Evolutionary conservation across 306 rosid genomes (phyloP).

Genomic region (Lathyrus aphaca): DNA sequence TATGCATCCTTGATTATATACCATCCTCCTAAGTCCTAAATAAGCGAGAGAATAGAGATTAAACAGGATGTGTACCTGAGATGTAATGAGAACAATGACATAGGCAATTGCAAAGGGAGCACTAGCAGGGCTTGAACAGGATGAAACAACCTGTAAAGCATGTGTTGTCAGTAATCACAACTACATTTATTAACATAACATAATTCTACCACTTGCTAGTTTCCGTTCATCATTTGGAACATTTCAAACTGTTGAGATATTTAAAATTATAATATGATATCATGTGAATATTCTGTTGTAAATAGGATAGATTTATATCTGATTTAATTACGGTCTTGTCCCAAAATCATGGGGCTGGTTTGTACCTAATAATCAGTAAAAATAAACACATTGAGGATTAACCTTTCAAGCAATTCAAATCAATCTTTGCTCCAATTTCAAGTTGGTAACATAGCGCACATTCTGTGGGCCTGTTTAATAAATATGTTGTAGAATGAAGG

Average conservation of each 20-base stretch:
- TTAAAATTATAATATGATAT: background rate
- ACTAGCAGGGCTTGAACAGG: constrained; percentile 52
- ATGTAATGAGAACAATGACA: constrained; percentile 78
- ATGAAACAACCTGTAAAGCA: constrained; percentile 63
- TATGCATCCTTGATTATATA: constrained; percentile 24
- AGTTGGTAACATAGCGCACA: background rate
- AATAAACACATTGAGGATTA: background rate
- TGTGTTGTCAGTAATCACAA: constrained; percentile 33
- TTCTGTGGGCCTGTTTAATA: background rate
- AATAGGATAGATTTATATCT: background rate
- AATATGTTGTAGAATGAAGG: constrained; percentile 15
- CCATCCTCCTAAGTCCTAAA: constrained; percentile 10
- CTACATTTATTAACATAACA: constrained; percentile 22
- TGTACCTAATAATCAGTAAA: background rate
- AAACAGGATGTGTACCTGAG: constrained; percentile 64
- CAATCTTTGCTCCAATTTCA: background rate
- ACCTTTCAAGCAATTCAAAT: background rate
- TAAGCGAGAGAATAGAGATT: constrained; percentile 17
- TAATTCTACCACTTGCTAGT: constrained; percentile 23
- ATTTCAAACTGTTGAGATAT: constrained; percentile 16
- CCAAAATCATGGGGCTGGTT: background rate
- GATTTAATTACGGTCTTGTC: background rate
- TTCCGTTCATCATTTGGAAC: constrained; percentile 29
- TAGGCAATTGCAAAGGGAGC: constrained; percentile 70
- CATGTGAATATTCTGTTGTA: background rate